These are phyloP conservation scores for Tricladium varicosporioides DNA, from an alignment of 2,329 filamentous ascomycete genomes.

Conservation along the genomic window DNA sequence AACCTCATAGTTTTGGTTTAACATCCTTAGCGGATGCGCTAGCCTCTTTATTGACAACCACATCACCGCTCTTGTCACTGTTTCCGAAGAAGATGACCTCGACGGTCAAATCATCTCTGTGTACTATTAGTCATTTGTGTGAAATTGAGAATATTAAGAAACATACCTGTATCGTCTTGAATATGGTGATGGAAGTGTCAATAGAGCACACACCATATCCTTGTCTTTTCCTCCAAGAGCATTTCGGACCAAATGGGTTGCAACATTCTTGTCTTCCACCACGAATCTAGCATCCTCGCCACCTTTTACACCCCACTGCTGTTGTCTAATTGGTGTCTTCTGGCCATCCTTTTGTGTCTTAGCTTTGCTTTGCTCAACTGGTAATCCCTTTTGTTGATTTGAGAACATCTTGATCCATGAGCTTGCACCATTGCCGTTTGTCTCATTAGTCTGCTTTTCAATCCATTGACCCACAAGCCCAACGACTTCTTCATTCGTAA, in stretches of 20 bases:
- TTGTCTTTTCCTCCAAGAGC: conserved; percentile 89
- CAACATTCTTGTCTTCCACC: conserved; percentile 92
- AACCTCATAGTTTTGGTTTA: conserved; percentile 32
- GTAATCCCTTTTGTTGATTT: conserved; percentile 56
- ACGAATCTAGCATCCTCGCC: conserved; percentile 80
- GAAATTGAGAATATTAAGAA: neutral
- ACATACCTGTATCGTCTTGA: conserved; percentile 83
- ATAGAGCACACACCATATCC: conserved; percentile 88
- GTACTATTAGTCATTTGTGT: conserved; percentile 13
- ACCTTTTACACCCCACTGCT: conserved; percentile 83
- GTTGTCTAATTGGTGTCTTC: conserved; percentile 80
- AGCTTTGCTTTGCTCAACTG: conserved; percentile 66
- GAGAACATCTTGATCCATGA: conserved; percentile 70
- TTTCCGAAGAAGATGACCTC: conserved; percentile 99
- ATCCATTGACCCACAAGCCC: conserved; percentile 97
- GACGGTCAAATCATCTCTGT: conserved; percentile 89
- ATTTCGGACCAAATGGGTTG: conserved; percentile 92
- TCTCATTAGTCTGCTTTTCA: conserved; percentile 61
- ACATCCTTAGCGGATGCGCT: conserved; percentile 52
- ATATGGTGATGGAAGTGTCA: conserved; percentile 89
- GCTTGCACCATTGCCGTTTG: conserved; percentile 38
- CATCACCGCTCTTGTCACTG: conserved; percentile 70
- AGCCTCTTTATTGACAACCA: conserved; percentile 83
- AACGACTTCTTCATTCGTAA: conserved; percentile 97
- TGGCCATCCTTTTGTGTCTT: conserved; percentile 61